Base-by-base conservation (phyloP, 2,329 filamentous ascomycete species). In the Rhinocladiella similis region DNA sequence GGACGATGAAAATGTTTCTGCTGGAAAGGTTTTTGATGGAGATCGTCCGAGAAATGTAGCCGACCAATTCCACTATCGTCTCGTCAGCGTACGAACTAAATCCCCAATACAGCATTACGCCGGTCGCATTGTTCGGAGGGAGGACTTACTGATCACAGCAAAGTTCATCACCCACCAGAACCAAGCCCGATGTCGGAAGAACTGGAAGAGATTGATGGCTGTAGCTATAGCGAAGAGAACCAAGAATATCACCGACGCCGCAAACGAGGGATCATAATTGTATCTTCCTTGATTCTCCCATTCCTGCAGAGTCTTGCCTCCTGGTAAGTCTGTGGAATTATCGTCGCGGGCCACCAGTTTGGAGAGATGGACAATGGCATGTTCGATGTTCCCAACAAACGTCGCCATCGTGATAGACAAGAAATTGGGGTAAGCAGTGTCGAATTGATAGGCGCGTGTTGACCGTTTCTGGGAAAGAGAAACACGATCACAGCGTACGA, bases 101-200 rank as follows among this genome's bases (percentile, higher is more conserved):
- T 3, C 7, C 25, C 25, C 25, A 27, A 7, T 7, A 3, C 25
- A 27, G 25, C 7, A 25, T 12, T 38, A 16, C 35, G 35, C 35
- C 12, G 42, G 42, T 45, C 18, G 20, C 18, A 22, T 45, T 9
- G 14, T 20, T 14, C 29, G 48, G 14, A 35, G 16, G 10, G 33
- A 29, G n/a, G 39, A 54, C 55, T 59, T 47, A 59, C 77, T 78
- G 1, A 60, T 22, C 2, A 67, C 62, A 5, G 72, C 77, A 66
- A 79, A 74, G 33, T 77, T 70, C 19, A 80, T 72, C 5, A 77
- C 73, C 75, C 74, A 78, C 53, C 67, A 73, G 57, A 76, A 75
- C 18, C 60, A 61, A 52, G 75, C 73, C 20, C 66, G 68, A 59
- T 72, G 69, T 18, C 64, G 54, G 47, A 70, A 59, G 3, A 71